These are phyloP conservation scores for Toxoplasma gondii DNA, from an alignment of 169 alveolate genomes.

Conservation along the genomic window DNA sequence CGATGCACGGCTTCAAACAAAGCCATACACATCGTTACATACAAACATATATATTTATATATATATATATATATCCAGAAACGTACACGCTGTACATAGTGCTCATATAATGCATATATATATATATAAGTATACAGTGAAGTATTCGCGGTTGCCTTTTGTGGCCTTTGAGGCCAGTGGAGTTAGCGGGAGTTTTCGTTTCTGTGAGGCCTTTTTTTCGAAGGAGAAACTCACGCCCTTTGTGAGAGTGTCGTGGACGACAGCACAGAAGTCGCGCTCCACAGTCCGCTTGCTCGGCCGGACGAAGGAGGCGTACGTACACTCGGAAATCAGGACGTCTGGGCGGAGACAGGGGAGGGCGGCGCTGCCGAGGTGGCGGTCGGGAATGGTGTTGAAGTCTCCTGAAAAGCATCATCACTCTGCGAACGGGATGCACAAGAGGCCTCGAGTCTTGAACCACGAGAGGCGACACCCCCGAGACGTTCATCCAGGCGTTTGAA, in stretches of 20 bases:
- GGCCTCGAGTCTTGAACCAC: neutral
- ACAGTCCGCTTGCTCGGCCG: slow-evolving; percentile 95
- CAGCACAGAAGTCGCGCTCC: slow-evolving; percentile 94
- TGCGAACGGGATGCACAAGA: neutral
- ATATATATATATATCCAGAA: too few species aligned
- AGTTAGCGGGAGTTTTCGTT: neutral
- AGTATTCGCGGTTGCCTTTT: too few species aligned
- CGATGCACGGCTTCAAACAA: too few species aligned
- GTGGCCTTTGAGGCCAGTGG: too few species aligned
- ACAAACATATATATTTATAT: too few species aligned
- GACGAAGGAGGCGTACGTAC: slow-evolving; percentile 96
- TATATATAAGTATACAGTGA: too few species aligned
- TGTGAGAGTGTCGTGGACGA: slow-evolving; percentile 86
- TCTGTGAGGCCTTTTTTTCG: neutral
- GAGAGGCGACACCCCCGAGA: too few species aligned
- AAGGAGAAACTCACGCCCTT: slow-evolving; percentile 74
- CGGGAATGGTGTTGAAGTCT: slow-evolving; percentile 96
- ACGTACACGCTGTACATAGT: too few species aligned
- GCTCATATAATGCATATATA: neutral
- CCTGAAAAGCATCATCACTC: slow-evolving; percentile 67
- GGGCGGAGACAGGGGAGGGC: slow-evolving; percentile 90
- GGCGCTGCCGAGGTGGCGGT: slow-evolving; percentile 76
- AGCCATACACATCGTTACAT: too few species aligned
- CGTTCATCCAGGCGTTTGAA: too few species aligned
- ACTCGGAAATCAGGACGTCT: slow-evolving; percentile 94